Conservation (phyloP, 164 flowering plant species). For the Cinnamomum micranthum region DNA sequence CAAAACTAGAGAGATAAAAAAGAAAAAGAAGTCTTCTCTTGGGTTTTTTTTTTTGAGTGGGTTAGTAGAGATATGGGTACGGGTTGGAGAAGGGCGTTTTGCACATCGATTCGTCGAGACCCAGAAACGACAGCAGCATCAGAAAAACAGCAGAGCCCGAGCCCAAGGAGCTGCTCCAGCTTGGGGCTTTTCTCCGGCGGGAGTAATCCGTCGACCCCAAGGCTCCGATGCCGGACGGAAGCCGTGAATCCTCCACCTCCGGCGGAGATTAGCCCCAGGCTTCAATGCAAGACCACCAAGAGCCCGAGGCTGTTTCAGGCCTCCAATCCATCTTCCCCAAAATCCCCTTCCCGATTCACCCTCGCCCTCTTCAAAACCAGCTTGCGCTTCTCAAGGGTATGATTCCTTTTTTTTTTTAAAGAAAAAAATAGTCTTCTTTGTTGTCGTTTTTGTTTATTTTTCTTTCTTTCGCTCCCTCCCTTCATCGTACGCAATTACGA, state of each 20-base stretch:
- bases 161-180: conserved; percentile 37
- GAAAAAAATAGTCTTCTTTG: neutral
- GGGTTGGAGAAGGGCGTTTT: conserved; percentile 93
- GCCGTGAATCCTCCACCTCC: conserved; percentile 13
- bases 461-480: neutral
- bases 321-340: conserved; percentile 65
- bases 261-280: conserved; percentile 39
- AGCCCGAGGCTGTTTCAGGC: conserved; percentile 27
- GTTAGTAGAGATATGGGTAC: conserved; percentile 44
- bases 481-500: conserved; percentile 13
- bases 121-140: conserved; percentile 15
- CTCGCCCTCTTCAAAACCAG: conserved; percentile 72
- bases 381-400: conserved; percentile 66
- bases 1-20: neutral
- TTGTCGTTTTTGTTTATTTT: conserved; percentile 1
- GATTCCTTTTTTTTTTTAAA: neutral
- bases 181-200: conserved; percentile 46
- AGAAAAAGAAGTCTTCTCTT: neutral
- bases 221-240: conserved; percentile 34
- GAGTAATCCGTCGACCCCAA: conserved; percentile 66
- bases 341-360: conserved; percentile 69
- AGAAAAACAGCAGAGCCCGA: conserved; percentile 22
- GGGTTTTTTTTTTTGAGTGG: neutral
- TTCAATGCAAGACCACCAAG: conserved; percentile 54
- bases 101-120: conserved; percentile 65